Base-by-base conservation (phyloP, 1,139 yeast genomes). In the Zygoascus sp. region DNA sequence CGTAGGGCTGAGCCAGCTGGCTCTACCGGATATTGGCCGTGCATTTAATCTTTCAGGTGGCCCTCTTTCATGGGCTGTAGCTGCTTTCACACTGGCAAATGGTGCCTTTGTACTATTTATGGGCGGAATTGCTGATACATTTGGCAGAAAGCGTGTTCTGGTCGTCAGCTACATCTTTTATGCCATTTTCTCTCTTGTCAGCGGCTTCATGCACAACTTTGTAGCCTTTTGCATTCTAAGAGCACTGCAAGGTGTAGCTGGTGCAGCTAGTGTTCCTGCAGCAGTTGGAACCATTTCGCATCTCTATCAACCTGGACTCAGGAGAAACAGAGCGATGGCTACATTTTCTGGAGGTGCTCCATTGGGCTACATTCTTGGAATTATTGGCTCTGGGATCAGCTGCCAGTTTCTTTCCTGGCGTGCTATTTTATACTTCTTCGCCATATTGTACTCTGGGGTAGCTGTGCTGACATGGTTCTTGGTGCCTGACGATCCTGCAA, bases 301-400 rank as follows among this genome's bases (percentile, higher is more conserved):
- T 2, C 61, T 63, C 3, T 73, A 73, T 50, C n/a, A 20, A 7
- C 68, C 74, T 0, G 55, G 63, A 10, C 55, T 55, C 41, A 55
- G 77, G 37, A 69, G 72, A 51, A 73, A 73, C 52, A 56, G 63
- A 51, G 75, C 61, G 6, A 57, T 73, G 66, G 73, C 76, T 23
- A 60, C 68, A 15, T 72, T 72, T 52, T 59, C 73, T 3, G 72
- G 72, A 1, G 77, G 77, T 1, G 75, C 76, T 0, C 77, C 77
- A 1, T 54, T 70, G 5, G 77, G 77, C 15, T 69, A 67, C 44
- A 69, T 72, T 1, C 46, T 58, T 13, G 77, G 77, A 0, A 60
- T 64, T 27, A 54, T 73, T 21, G 53, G 65, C 20, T 74, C 74
- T 9, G 77, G 76, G 41, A 65, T 73, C 17, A 68, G 74, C 53